Evolutionary conservation across 352 stramenopile species (phyloP).

Genomic region (Blastocystis sp.): DNA sequence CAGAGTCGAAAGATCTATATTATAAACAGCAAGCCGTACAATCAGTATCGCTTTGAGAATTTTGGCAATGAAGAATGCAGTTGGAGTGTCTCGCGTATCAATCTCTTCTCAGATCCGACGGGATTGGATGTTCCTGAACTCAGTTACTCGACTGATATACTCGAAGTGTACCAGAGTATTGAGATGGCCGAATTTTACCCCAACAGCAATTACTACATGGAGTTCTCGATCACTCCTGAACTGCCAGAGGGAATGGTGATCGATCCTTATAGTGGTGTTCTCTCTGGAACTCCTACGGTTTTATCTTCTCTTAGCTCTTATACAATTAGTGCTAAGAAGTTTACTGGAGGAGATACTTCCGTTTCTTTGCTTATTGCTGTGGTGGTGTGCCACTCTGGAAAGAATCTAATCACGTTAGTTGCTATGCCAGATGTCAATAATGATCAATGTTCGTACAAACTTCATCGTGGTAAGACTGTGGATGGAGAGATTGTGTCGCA

Average conservation of each 20-base stretch:
- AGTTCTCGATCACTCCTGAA: background rate
- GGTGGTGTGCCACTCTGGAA: background rate
- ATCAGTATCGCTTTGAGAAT: slow-evolving; percentile 25
- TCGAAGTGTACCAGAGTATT: background rate
- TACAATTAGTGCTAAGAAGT: background rate
- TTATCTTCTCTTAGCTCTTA: background rate
- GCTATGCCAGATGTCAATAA: background rate
- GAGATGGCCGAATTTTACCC: slow-evolving; percentile 8
- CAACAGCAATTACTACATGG: background rate
- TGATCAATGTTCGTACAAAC: background rate
- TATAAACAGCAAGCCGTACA: slow-evolving; percentile 10
- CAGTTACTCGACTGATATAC: background rate
- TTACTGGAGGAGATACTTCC: background rate
- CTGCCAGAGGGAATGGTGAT: background rate
- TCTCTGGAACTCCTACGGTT: background rate
- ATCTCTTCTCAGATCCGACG: background rate
- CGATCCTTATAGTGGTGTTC: background rate
- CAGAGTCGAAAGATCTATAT: background rate
- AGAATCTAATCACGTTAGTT: background rate
- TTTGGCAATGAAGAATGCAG: background rate
- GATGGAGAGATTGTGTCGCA: background rate
- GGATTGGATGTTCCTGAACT: background rate
- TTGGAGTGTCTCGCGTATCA: background rate
- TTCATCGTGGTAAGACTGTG: background rate
- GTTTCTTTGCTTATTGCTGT: background rate